Percentiles rank a stretch among this genome's conserved stretches.
Conservation (phyloP, 345 rosid genomes). For the Eucalyptus guilfoylei region DNA sequence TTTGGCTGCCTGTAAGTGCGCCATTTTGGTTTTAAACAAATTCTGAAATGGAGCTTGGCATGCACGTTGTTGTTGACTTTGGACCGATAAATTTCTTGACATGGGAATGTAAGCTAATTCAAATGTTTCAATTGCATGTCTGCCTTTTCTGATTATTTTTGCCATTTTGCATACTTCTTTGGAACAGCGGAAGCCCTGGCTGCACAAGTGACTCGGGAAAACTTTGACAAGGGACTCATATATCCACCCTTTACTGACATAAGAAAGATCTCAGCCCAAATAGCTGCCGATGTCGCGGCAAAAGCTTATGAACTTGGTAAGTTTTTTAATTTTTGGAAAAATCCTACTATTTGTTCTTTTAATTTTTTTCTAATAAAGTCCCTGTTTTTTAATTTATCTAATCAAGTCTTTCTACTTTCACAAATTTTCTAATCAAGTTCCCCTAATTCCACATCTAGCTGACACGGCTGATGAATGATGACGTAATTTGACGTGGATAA, state of each 20-base stretch:
- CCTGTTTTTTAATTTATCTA: neutral
- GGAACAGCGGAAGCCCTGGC: conserved; percentile 84
- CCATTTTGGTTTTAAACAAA: neutral
- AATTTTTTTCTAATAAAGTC: neutral
- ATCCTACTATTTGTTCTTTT: neutral
- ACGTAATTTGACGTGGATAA: neutral
- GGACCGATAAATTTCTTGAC: neutral
- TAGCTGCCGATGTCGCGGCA: conserved; percentile 91
- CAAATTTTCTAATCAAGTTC: neutral
- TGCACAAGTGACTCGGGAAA: conserved; percentile 52
- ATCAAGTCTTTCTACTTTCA: neutral
- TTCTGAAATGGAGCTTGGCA: neutral
- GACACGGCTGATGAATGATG: neutral
- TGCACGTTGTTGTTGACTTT: neutral
- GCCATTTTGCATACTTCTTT: neutral
- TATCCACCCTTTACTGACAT: conserved; percentile 80
- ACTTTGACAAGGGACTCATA: conserved; percentile 72
- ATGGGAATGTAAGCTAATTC: neutral
- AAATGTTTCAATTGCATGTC: neutral
- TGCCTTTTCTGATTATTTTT: neutral
- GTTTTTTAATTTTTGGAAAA: neutral
- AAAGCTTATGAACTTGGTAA: conserved; percentile 92
- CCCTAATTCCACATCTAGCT: neutral
- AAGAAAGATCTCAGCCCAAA: conserved; percentile 89
- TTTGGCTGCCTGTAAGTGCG: conserved; percentile 66